These are phyloP conservation scores for Hortiboletus campestris DNA, from an alignment of 768 basidiomycete genomes.

Conservation along the genomic window DNA sequence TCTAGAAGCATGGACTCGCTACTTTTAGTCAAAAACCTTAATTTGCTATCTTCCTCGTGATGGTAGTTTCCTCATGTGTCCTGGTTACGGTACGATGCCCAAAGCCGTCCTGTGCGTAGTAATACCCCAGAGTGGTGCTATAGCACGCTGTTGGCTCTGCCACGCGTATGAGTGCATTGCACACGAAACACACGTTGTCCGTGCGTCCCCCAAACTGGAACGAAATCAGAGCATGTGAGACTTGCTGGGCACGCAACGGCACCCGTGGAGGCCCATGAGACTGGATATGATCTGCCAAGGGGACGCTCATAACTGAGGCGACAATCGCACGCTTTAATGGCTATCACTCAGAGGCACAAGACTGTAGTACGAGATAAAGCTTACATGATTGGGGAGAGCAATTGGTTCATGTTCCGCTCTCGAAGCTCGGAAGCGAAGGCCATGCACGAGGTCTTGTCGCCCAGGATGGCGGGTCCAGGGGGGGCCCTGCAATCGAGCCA, in stretches of 20 bases:
- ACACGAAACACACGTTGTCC: conserved; percentile 20
- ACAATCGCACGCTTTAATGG: background rate
- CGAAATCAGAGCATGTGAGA: background rate
- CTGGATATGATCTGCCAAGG: conserved; percentile 1
- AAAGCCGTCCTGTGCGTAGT: conserved; percentile 13
- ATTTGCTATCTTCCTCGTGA: conserved; percentile 19
- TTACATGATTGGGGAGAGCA: conserved; percentile 19
- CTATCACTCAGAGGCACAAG: background rate
- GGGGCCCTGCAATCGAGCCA: conserved; percentile 9
- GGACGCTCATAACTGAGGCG: conserved; percentile 4
- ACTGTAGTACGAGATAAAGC: conserved; percentile 3
- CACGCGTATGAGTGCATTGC: conserved; percentile 8
- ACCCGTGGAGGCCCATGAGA: background rate
- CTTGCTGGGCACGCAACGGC: background rate
- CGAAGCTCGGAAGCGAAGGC: conserved; percentile 26
- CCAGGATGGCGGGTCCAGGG: conserved; percentile 6
- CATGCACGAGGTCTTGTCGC: conserved; percentile 19
- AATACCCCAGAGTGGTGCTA: conserved; percentile 15
- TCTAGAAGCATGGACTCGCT: conserved; percentile 23
- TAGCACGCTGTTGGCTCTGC: conserved; percentile 3
- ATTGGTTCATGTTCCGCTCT: conserved; percentile 22
- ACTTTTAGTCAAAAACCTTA: conserved; percentile 31
- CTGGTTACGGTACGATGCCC: conserved; percentile 18
- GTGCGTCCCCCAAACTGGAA: background rate
- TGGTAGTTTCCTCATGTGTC: conserved; percentile 18